These are phyloP conservation scores for Fusarium temperatum DNA, from an alignment of 2,329 filamentous ascomycete genomes.

Conservation along the genomic window DNA sequence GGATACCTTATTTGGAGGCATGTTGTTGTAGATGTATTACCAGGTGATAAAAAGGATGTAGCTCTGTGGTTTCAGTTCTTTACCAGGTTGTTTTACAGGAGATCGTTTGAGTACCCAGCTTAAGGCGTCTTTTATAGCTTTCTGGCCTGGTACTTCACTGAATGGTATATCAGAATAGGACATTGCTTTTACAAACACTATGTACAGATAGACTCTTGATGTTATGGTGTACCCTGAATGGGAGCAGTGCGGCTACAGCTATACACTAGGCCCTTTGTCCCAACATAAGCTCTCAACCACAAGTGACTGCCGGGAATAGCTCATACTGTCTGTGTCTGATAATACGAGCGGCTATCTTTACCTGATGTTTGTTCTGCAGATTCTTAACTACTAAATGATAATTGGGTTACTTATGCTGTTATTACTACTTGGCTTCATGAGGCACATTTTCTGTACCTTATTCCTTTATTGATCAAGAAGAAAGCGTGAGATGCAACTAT, in stretches of 20 bases:
- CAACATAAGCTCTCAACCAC: neutral
- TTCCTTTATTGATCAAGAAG: neutral
- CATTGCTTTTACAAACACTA: neutral
- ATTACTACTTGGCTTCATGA: too few species aligned
- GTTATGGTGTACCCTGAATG: too few species aligned
- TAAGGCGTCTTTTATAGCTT: neutral
- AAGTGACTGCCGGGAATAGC: fast-evolving
- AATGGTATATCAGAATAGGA: neutral
- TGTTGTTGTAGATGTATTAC: neutral
- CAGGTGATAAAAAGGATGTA: neutral
- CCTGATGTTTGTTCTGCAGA: neutral
- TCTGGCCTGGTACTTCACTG: neutral
- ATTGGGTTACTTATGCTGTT: fast-evolving
- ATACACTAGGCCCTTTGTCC: too few species aligned
- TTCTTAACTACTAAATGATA: neutral
- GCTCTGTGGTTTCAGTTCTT: neutral
- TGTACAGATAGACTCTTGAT: neutral
- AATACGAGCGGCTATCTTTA: too few species aligned
- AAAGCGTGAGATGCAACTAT: fast-evolving
- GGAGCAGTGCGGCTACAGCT: neutral
- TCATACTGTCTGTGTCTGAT: neutral
- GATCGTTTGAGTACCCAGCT: fast-evolving
- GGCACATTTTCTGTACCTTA: fast-evolving
- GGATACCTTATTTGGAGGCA: fast-evolving
- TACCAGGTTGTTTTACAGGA: neutral